phyloP scores from a whole-genome alignment of 2,329 filamentous ascomycete species.

The Fusarium udum region DNA sequence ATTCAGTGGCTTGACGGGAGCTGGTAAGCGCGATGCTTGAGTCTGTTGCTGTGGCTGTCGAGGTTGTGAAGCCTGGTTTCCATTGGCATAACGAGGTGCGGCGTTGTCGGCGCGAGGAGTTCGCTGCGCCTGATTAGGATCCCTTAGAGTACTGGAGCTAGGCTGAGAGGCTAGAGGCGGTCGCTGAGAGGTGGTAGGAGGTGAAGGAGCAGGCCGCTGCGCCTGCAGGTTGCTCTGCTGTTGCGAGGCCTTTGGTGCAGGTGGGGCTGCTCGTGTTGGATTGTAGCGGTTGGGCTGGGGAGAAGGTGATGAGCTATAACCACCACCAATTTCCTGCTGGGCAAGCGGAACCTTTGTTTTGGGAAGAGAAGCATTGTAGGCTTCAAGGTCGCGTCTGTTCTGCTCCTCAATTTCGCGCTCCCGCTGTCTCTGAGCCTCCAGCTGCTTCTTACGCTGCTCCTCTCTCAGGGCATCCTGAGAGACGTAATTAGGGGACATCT shows the following conservation, averaged over 20 bases:
- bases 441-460: constrained; percentile 69
- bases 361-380: constrained; percentile 89
- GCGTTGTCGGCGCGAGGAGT: constrained; percentile 59
- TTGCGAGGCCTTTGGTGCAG: constrained; percentile 70
- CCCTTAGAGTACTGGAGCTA: constrained; percentile 57
- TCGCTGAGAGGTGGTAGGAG: constrained; percentile 53
- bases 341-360: constrained; percentile 82
- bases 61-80: constrained; percentile 61
- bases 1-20: constrained; percentile 80
- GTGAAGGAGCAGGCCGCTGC: constrained; percentile 85
- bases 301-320: constrained; percentile 53
- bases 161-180: constrained; percentile 61
- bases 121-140: constrained; percentile 53
- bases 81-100: constrained; percentile 67
- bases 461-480: constrained; percentile 62
- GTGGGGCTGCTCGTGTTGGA: constrained; percentile 84
- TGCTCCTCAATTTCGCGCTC: constrained; percentile 69
- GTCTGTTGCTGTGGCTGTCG: constrained; percentile 58
- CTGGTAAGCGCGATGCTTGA: constrained; percentile 61
- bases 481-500: constrained; percentile 63
- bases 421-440: constrained; percentile 64
- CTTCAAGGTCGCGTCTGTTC: constrained; percentile 79
- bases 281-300: constrained; percentile 78
- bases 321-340: constrained; percentile 87
- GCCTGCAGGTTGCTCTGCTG: constrained; percentile 69